Conservation (phyloP, 73 alveolate species). For the Tetrahymena elliotti region DNA sequence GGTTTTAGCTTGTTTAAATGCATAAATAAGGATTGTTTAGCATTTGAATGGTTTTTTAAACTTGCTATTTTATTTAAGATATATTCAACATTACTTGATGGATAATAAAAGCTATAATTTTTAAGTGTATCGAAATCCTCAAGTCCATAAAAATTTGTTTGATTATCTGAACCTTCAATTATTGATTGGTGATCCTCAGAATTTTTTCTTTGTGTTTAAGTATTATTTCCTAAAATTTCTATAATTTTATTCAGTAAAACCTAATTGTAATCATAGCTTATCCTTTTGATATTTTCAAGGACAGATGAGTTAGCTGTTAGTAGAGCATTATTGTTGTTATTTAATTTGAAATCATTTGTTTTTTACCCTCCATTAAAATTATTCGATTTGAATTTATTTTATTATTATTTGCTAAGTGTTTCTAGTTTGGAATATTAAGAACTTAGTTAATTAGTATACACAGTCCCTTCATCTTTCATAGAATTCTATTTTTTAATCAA, state of each 20-base stretch:
- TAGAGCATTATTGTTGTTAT: neutral
- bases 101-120: neutral
- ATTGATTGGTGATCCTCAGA: neutral
- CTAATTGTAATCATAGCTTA: neutral
- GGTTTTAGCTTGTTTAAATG: neutral
- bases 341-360: neutral
- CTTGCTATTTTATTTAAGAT: neutral
- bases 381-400: neutral
- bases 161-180: neutral
- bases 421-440: neutral
- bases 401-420: neutral
- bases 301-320: neutral
- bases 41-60: neutral
- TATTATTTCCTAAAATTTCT: neutral
- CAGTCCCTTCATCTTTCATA: neutral
- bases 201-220: neutral
- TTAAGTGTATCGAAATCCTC: neutral
- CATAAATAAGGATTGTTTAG: neutral
- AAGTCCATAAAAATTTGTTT: neutral
- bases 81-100: neutral
- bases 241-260: neutral
- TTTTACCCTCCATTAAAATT: neutral
- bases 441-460: neutral
- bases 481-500: neutral
- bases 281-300: neutral